Conservation (phyloP, 768 basidiomycete genomes). For the Xerocomellus amylosporus region DNA sequence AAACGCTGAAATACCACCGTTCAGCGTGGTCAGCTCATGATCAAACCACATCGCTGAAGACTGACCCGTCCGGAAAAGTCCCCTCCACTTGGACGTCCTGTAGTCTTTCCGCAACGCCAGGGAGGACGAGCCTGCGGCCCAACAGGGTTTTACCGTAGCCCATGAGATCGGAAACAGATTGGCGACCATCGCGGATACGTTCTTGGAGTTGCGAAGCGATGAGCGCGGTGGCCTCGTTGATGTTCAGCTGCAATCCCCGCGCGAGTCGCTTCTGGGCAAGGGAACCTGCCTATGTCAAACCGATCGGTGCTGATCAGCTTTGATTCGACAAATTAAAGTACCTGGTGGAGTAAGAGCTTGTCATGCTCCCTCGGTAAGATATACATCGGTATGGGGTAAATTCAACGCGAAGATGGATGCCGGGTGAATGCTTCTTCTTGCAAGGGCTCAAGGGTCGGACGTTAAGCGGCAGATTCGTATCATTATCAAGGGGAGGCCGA, state of each 20-base stretch:
- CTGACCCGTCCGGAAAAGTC: constrained; percentile 83
- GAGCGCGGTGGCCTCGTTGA: constrained; percentile 83
- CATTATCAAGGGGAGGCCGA: too few species aligned
- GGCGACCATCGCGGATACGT: constrained; percentile 84
- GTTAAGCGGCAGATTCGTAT: too few species aligned
- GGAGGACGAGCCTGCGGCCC: constrained; percentile 85
- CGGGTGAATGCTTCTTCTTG: too few species aligned
- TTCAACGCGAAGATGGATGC: background rate
- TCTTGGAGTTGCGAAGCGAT: constrained; percentile 94
- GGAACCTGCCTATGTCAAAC: constrained; percentile 62
- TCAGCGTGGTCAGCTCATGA: background rate
- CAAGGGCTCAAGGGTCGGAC: too few species aligned
- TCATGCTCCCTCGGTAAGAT: constrained; percentile 73
- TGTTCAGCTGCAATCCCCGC: constrained; percentile 84
- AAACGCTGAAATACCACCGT: constrained; percentile 43
- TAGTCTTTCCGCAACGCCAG: constrained; percentile 69
- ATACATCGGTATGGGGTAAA: constrained; percentile 46
- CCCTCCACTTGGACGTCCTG: constrained; percentile 95
- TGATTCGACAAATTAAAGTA: constrained; percentile 16
- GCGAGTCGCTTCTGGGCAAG: constrained; percentile 95
- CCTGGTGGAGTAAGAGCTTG: constrained; percentile 74
- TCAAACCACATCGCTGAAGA: background rate
- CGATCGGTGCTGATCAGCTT: background rate
- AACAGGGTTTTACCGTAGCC: constrained; percentile 85
- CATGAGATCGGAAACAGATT: constrained; percentile 91